Percentiles rank a stretch among this genome's conserved stretches.
These are phyloP conservation scores for Claviceps cyperi DNA, from an alignment of 2,329 filamentous ascomycete genomes.

Conservation along the genomic window DNA sequence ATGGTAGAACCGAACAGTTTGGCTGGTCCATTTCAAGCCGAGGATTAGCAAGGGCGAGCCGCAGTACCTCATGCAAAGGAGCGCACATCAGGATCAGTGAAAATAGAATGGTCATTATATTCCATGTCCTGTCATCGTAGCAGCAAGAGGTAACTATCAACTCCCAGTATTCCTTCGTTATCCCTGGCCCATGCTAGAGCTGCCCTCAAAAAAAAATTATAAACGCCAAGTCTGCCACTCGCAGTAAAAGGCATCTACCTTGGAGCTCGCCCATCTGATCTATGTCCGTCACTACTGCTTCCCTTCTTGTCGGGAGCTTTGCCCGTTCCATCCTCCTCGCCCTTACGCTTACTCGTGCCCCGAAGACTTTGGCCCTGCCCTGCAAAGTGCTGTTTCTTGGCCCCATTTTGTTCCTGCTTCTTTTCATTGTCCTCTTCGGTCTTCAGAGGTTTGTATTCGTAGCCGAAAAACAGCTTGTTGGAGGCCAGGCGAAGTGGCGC, in stretches of 20 bases:
- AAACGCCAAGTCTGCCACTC: constrained; percentile 11
- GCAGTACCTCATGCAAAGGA: too few relatives aligned
- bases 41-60: too few relatives aligned
- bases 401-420: constrained; percentile 46
- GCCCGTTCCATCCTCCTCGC: constrained; percentile 31
- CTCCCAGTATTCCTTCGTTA: background rate
- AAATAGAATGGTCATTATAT: background rate
- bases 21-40: too few relatives aligned
- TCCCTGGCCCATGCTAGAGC: constrained; percentile 1
- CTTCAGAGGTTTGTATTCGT: constrained; percentile 79
- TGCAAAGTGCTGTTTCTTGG: constrained; percentile 59
- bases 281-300: constrained; percentile 24
- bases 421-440: constrained; percentile 58
- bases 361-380: constrained; percentile 73
- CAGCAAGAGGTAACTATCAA: too few relatives aligned
- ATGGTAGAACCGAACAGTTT: too few relatives aligned
- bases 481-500: constrained; percentile 72
- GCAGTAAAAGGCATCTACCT: constrained; percentile 3
- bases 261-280: constrained; percentile 28
- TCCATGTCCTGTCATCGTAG: background rate
- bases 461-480: constrained; percentile 93
- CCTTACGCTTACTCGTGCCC: constrained; percentile 57
- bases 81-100: background rate
- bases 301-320: constrained; percentile 34
- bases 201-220: background rate